Conservation (phyloP, 2,329 filamentous ascomycete genomes). For the Exophiala viscosa region DNA sequence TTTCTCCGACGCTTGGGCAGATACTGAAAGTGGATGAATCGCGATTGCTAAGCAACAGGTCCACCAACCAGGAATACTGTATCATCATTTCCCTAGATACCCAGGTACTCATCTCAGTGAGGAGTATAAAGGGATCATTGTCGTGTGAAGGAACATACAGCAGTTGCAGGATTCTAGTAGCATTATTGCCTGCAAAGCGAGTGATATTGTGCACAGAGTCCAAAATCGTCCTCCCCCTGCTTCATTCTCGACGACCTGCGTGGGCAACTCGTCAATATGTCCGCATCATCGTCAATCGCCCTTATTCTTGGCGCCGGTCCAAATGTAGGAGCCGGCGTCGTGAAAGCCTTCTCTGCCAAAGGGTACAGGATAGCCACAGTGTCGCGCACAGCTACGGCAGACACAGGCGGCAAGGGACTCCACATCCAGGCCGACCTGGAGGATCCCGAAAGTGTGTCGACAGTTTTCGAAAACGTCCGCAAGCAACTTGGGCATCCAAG, state of each 20-base stretch:
- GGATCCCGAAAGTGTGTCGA: conserved; percentile 32
- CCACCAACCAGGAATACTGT: conserved; percentile 3
- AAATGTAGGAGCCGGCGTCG: conserved; percentile 9
- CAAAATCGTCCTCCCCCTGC: background rate
- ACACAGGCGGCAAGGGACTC: conserved; percentile 17
- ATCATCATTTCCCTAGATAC: too few relatives aligned
- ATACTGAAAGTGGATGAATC: conserved; percentile 11
- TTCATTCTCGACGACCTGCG: background rate
- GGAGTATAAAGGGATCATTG: background rate
- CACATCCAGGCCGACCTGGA: conserved; percentile 35
- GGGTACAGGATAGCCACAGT: conserved; percentile 21
- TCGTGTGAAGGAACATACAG: background rate
- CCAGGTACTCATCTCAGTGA: background rate
- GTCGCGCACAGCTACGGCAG: background rate
- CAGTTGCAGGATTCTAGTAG: background rate
- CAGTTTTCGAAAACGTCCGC: conserved; percentile 40
- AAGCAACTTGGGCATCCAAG: conserved; percentile 28
- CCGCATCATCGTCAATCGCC: conserved; percentile 4
- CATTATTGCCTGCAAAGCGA: background rate
- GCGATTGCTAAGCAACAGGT: conserved; percentile 2
- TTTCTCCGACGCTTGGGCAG: conserved; percentile 18
- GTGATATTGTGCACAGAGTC: background rate
- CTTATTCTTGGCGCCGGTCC: conserved; percentile 33
- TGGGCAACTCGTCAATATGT: background rate
- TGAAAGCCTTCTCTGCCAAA: conserved; percentile 11